Evolutionary conservation across 1,284 basidiomycete species (phyloP).

Genomic region (Lentinula novae-zelandiae): DNA sequence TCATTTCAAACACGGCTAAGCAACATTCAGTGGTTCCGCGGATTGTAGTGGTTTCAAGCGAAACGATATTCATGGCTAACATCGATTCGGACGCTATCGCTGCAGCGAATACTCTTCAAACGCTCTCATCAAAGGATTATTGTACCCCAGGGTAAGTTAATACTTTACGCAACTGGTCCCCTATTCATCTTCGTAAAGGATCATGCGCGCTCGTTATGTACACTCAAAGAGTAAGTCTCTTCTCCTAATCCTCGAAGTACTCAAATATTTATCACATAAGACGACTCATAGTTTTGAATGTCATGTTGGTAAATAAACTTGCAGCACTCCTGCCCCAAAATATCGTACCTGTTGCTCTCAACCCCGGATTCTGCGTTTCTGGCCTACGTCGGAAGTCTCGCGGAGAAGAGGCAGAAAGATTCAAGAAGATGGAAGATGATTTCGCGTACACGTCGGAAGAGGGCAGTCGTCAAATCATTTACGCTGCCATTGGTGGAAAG

Average conservation of each 20-base stretch:
- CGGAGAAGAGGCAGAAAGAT: conserved; percentile 15
- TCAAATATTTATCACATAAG: not conserved
- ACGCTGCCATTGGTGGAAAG: conserved; percentile 30
- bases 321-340: conserved; percentile 31
- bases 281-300: conserved; percentile 33
- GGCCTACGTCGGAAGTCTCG: conserved; percentile 28
- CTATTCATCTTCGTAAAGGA: conserved; percentile 9
- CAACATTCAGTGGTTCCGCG: conserved; percentile 27
- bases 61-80: conserved; percentile 28
- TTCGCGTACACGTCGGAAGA: conserved; percentile 34
- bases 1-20: conserved; percentile 32
- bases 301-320: conserved; percentile 39
- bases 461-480: conserved; percentile 39
- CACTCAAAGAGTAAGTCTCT: conserved; percentile 30
- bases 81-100: conserved; percentile 24
- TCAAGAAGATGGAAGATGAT: conserved; percentile 21
- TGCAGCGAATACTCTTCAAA: conserved; percentile 25
- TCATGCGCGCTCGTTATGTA: conserved; percentile 22
- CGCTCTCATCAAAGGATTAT: conserved; percentile 27
- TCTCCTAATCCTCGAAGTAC: not conserved
- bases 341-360: conserved; percentile 33
- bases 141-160: conserved; percentile 14
- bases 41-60: conserved; percentile 36
- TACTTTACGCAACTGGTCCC: not conserved
- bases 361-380: conserved; percentile 48